phyloP scores from a whole-genome alignment of 2,329 filamentous ascomycete species.

The Colletotrichum ledebouriae region DNA sequence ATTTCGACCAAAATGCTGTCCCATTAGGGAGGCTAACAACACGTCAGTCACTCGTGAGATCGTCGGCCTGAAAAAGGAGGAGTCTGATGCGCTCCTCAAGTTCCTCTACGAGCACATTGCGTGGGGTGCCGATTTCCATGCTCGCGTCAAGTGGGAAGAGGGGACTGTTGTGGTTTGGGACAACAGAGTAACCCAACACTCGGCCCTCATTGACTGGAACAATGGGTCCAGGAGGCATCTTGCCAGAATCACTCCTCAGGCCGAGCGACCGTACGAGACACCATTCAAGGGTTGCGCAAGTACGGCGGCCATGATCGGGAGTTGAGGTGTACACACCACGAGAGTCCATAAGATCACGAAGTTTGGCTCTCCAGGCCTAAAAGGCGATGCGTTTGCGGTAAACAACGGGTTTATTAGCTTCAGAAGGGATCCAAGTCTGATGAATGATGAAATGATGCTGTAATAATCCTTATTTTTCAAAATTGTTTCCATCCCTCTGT shows the following conservation, averaged over 20 bases:
- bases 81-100: conserved; percentile 39
- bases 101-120: conserved; percentile 41
- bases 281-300: conserved; percentile 32
- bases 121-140: conserved; percentile 40
- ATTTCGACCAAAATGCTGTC: not conserved
- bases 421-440: not conserved
- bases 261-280: conserved; percentile 38
- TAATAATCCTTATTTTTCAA: not conserved
- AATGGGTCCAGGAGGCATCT: conserved; percentile 39
- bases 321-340: not conserved
- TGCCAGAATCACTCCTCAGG: conserved; percentile 40
- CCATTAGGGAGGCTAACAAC: not conserved
- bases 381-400: not conserved
- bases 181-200: conserved; percentile 40
- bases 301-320: not conserved
- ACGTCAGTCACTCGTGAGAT: conserved; percentile 36
- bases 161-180: conserved; percentile 40
- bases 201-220: conserved; percentile 40
- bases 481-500: too few species aligned
- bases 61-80: conserved; percentile 40
- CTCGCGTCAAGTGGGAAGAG: conserved; percentile 42
- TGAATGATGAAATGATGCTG: conserved; percentile 9
- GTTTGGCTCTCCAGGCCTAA: not conserved
- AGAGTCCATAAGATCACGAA: not conserved
- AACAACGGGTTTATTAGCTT: not conserved